Conservation (phyloP, 2,329 filamentous ascomycete genomes). For the Aspergillus sp. region DNA sequence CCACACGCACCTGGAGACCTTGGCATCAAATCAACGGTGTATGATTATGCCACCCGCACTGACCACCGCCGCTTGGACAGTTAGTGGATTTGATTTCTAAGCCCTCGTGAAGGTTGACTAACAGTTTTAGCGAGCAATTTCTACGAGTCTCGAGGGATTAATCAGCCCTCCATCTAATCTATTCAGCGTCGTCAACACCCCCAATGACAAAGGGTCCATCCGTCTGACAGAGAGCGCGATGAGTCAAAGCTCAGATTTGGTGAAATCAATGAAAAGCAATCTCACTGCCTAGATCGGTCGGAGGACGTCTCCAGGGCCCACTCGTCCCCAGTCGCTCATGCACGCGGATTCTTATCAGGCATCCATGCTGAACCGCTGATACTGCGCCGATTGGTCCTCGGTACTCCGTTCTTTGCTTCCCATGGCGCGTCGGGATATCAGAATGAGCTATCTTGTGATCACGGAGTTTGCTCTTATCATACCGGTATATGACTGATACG, state of each 20-base stretch:
- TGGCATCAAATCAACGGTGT: too few species aligned
- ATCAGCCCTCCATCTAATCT: background rate
- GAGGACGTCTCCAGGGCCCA: background rate
- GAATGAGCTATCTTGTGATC: background rate
- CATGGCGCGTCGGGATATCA: background rate
- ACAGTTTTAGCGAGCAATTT: too few species aligned
- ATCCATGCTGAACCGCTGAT: background rate
- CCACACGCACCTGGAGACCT: too few species aligned
- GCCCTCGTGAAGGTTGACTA: too few species aligned
- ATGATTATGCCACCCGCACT: too few species aligned
- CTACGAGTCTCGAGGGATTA: background rate
- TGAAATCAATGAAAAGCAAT: background rate
- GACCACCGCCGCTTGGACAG: too few species aligned
- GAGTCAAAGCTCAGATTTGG: background rate
- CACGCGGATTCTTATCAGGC: background rate
- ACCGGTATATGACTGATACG: background rate
- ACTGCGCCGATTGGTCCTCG: background rate
- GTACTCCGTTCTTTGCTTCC: background rate
- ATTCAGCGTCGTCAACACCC: background rate
- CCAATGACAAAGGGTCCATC: background rate
- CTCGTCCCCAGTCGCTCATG: background rate
- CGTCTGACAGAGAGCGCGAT: background rate
- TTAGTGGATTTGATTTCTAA: too few species aligned
- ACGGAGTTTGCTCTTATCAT: background rate
- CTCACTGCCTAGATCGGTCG: background rate